phyloP scores from a whole-genome alignment of 306 rosid genomes.

The Cicer yamashitae region DNA sequence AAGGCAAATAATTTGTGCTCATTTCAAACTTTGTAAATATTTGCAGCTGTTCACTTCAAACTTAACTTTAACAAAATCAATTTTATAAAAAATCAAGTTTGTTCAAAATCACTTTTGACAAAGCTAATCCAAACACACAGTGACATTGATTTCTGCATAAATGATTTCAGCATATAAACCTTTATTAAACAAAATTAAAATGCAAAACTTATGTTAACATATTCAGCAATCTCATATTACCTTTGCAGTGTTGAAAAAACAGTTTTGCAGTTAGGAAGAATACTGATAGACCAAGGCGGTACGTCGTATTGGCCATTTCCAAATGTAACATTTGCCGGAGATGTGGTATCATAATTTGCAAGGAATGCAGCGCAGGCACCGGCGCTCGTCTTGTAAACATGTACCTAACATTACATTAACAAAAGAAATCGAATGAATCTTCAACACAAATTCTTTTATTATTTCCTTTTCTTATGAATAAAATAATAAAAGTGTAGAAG shows the following conservation, averaged over 20 bases:
- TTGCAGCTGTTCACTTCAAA: too few species aligned
- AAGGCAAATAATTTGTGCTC: neutral
- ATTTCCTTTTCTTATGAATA: conserved; percentile 44
- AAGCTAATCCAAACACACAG: too few species aligned
- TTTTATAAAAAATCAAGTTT: too few species aligned
- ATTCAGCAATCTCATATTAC: conserved; percentile 51
- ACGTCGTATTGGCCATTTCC: conserved; percentile 61
- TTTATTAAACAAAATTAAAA: neutral
- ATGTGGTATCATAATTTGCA: conserved; percentile 65
- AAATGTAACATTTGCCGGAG: conserved; percentile 59
- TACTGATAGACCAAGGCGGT: conserved; percentile 90
- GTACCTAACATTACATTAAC: too few species aligned
- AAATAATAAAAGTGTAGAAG: conserved; percentile 18
- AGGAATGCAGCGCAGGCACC: conserved; percentile 84
- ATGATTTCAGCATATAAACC: conserved; percentile 7
- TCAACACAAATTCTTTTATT: too few species aligned
- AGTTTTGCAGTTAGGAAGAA: conserved; percentile 84
- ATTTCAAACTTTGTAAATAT: too few species aligned
- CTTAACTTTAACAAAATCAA: too few species aligned
- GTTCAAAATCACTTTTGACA: too few species aligned
- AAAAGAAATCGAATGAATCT: too few species aligned
- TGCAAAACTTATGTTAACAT: neutral
- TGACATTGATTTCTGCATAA: neutral
- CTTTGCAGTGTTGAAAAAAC: conserved; percentile 77
- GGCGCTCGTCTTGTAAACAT: conserved; percentile 65